Evolutionary conservation across 345 rosid genomes (phyloP).

Genomic region (Erysimum cheiranthoides): DNA sequence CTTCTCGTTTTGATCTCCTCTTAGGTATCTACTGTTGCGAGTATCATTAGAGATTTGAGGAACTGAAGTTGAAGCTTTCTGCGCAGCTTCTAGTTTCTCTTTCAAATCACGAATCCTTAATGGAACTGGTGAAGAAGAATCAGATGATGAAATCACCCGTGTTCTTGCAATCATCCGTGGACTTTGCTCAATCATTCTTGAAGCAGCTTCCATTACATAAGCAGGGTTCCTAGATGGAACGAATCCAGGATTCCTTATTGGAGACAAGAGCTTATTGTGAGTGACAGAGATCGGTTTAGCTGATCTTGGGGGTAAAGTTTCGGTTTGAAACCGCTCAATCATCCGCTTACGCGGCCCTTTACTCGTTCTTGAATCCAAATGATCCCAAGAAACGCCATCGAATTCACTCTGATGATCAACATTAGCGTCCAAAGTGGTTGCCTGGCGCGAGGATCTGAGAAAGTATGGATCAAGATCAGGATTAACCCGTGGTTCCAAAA

Average conservation of each 20-base stretch:
- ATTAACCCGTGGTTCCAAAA: conserved; percentile 58
- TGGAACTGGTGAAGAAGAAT: conserved; percentile 70
- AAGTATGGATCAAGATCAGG: conserved; percentile 60
- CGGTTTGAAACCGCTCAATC: conserved; percentile 92
- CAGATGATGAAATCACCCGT: conserved; percentile 56
- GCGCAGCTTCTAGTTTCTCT: conserved; percentile 72
- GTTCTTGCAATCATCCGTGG: conserved; percentile 58
- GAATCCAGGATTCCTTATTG: conserved; percentile 89
- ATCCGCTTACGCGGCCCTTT: conserved; percentile 63
- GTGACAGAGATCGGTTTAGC: conserved; percentile 95
- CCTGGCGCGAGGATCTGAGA: conserved; percentile 58
- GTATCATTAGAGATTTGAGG: conserved; percentile 32
- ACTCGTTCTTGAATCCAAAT: conserved; percentile 52
- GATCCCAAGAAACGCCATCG: conserved; percentile 60
- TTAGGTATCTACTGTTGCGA: conserved; percentile 48
- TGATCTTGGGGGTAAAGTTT: conserved; percentile 88
- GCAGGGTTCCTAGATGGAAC: conserved; percentile 83
- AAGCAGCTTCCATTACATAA: conserved; percentile 97
- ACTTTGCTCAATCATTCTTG: conserved; percentile 75
- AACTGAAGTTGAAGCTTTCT: conserved; percentile 46
- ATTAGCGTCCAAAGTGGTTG: conserved; percentile 53
- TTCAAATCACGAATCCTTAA: conserved; percentile 66
- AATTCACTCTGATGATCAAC: conserved; percentile 54
- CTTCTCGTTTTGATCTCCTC: conserved; percentile 36
- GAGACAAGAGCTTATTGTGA: conserved; percentile 90